These are phyloP conservation scores for Lactifluus subvellereus DNA, from an alignment of 768 basidiomycete genomes.

Conservation along the genomic window DNA sequence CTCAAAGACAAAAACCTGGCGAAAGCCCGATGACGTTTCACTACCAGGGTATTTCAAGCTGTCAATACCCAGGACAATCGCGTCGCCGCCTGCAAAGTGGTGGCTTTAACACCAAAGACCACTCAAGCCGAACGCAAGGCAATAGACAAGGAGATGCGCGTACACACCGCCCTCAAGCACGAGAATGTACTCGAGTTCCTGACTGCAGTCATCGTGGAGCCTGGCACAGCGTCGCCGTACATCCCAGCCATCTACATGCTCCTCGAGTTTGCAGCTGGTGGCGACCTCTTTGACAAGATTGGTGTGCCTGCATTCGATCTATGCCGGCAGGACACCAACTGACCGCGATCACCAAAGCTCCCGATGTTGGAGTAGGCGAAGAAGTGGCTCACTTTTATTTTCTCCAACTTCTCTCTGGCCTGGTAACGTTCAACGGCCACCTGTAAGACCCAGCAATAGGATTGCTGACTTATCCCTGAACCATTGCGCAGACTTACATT, in stretches of 20 bases:
- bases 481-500: slow-evolving; percentile 58
- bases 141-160: slow-evolving; percentile 87
- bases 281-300: slow-evolving; percentile 98
- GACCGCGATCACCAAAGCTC: slow-evolving; percentile 45
- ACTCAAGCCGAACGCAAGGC: slow-evolving; percentile 68
- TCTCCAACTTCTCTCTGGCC: slow-evolving; percentile 73
- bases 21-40: background rate
- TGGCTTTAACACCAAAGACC: slow-evolving; percentile 56
- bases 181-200: slow-evolving; percentile 78
- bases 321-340: background rate
- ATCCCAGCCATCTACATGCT: slow-evolving; percentile 87
- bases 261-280: slow-evolving; percentile 86
- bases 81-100: slow-evolving; percentile 85
- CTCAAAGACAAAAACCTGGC: background rate
- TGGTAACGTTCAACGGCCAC: slow-evolving; percentile 45
- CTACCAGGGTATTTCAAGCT: slow-evolving; percentile 72
- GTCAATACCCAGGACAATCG: slow-evolving; percentile 58
- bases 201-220: slow-evolving; percentile 69
- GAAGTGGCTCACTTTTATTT: slow-evolving; percentile 91
- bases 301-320: slow-evolving; percentile 46
- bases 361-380: slow-evolving; percentile 82
- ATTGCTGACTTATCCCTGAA: slow-evolving; percentile 1
- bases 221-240: slow-evolving; percentile 46
- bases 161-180: slow-evolving; percentile 79
- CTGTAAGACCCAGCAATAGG: background rate